Conservation (phyloP, 306 rosid species). For the Casuarina glauca region DNA sequence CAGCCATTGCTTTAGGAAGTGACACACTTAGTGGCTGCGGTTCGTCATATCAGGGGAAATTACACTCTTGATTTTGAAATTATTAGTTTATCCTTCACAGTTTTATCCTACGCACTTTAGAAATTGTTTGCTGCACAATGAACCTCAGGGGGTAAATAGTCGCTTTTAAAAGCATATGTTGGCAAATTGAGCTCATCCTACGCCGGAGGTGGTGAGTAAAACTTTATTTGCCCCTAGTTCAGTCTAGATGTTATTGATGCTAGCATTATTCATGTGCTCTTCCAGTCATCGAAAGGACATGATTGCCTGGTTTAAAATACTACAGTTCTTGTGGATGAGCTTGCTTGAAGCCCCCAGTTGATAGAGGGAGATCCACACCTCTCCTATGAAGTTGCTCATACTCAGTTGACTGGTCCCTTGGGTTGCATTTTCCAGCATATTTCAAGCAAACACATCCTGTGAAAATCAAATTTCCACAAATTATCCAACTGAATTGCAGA, state of each 20-base stretch:
- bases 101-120: no score
- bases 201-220: not conserved
- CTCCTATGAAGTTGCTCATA: slow-evolving; percentile 72
- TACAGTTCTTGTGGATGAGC: slow-evolving; percentile 29
- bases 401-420: slow-evolving; percentile 39
- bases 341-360: slow-evolving; percentile 49
- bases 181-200: not conserved
- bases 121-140: no score
- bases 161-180: no score
- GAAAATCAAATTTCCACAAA: slow-evolving; percentile 57
- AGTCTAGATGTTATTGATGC: not conserved
- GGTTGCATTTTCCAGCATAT: slow-evolving; percentile 44
- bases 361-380: slow-evolving; percentile 45
- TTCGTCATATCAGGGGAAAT: no score
- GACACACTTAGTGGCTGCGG: no score
- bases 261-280: slow-evolving; percentile 17
- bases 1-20: no score
- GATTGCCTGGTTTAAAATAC: slow-evolving; percentile 12
- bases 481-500: slow-evolving; percentile 90
- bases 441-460: slow-evolving; percentile 58
- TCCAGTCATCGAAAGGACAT: slow-evolving; percentile 16
- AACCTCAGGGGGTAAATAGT: no score
- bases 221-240: not conserved
- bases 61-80: no score
- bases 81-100: no score